phyloP scores from a whole-genome alignment of 106 monocot genomes.

The Gastrodia elata region DNA sequence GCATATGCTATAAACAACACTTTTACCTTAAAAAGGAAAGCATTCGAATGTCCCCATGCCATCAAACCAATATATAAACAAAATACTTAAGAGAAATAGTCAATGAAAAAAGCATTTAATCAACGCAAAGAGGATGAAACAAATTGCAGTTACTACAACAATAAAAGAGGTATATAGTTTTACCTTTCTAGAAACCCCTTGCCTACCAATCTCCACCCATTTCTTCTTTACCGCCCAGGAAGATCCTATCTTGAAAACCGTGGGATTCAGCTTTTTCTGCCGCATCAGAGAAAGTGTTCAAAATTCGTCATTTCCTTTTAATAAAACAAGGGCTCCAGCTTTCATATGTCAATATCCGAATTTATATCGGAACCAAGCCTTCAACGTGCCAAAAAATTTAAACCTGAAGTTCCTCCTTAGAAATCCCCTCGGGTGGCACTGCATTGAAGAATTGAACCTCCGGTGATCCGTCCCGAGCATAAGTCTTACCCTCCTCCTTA shows the following conservation, averaged over 20 bases:
- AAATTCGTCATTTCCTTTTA: neutral
- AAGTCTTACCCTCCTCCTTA: conserved; percentile 72
- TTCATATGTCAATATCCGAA: neutral
- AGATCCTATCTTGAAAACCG: conserved; percentile 54
- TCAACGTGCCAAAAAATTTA: neutral
- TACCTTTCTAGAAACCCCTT: conserved; percentile 56
- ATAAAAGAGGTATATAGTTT: neutral
- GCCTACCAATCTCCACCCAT: conserved; percentile 64
- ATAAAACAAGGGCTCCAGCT: neutral
- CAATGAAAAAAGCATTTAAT: neutral
- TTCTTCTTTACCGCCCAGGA: conserved; percentile 62
- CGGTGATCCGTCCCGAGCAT: conserved; percentile 55
- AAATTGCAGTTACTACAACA: neutral
- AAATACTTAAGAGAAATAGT: neutral
- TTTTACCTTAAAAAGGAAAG: neutral
- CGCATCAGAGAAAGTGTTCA: neutral
- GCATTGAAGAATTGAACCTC: conserved; percentile 50
- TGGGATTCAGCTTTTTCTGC: conserved; percentile 57
- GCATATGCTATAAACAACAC: neutral
- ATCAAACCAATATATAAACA: neutral
- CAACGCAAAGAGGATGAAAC: neutral
- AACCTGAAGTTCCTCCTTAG: conserved; percentile 54
- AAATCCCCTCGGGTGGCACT: conserved; percentile 64
- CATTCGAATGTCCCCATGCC: neutral
- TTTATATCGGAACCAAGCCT: neutral